These are phyloP conservation scores for Globisporangium recalcitrans DNA, from an alignment of 352 stramenopile species.

Conservation along the genomic window DNA sequence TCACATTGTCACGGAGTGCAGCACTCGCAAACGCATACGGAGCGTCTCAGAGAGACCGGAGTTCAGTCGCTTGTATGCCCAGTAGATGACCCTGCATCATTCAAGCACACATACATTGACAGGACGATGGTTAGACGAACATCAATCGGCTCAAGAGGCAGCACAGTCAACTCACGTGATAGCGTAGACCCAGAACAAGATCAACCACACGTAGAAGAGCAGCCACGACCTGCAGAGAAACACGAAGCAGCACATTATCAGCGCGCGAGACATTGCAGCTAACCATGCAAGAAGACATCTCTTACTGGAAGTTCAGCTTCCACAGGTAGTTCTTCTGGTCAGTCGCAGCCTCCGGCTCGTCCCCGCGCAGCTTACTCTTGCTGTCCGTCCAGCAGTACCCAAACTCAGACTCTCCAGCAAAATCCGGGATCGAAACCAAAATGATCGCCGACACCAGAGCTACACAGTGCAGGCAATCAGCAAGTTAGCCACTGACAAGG, in stretches of 20 bases:
- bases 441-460: slow-evolving; percentile 64
- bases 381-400: slow-evolving; percentile 82
- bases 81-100: slow-evolving; percentile 63
- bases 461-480: slow-evolving; percentile 10
- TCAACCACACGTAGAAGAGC: slow-evolving; percentile 86
- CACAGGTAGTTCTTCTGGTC: slow-evolving; percentile 58
- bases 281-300: neutral
- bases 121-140: neutral
- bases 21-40: slow-evolving; percentile 76
- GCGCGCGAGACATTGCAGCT: neutral
- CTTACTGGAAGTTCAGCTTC: slow-evolving; percentile 83
- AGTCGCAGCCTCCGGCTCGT: slow-evolving; percentile 19
- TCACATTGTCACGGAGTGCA: slow-evolving; percentile 86
- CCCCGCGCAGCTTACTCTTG: slow-evolving; percentile 42
- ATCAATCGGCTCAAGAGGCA: neutral
- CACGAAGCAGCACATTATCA: neutral
- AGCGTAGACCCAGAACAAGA: slow-evolving; percentile 82
- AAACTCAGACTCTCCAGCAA: slow-evolving; percentile 73
- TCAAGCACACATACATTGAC: slow-evolving; percentile 1
- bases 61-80: slow-evolving; percentile 75
- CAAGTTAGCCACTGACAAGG: neutral
- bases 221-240: slow-evolving; percentile 55
- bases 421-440: slow-evolving; percentile 65
- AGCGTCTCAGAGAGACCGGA: slow-evolving; percentile 81
- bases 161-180: slow-evolving; percentile 43